Base-by-base conservation (phyloP, 192 early-diverging fungal genomes). In the Haplosporangium gracile region DNA sequence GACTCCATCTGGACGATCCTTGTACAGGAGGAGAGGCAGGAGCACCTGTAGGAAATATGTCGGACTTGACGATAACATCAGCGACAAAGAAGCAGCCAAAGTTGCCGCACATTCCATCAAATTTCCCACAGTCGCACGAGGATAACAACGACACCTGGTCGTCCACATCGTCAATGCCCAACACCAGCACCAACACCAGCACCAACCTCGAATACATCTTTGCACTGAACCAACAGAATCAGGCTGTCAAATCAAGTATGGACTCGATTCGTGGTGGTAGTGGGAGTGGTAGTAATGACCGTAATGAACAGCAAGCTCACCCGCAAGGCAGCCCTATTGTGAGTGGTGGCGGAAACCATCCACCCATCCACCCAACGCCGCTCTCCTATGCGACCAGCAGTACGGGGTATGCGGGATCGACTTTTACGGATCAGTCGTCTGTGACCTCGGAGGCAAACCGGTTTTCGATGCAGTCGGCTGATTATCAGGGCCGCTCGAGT, bases 61-160 rank as follows among this genome's bases (percentile, higher is more conserved):
- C 49, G 15, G 63, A 32, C 26, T 40, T 26, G 26, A 72, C 51
- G 1, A 45, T 51, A 43, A 6, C 40, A 20, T n/a, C 24, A 39
- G 36, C 76, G 26, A 4, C n/a, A 51, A 51, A 24, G 34, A 4
- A 72, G 4, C 22, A 24, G 16, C 4, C 32, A 42, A 57, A 8
- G 39, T 57, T 70, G 32, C 77, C 74, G 0, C 53, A 85, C 26
- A 24, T 80, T 16, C 39, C 73, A 16, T 24, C 70, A 3, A 78
- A 72, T 36, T 79, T 86, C n/a, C 39, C 76, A 16, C 70, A 81
- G 53, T 81, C 79, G 53, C 70, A 78, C 20, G 79, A 77, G 38
- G 74, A 80, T 45, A 81, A 81, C 76, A 78, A 73, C 72, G 84
- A 86, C 24, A 86, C 79, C 24, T 86, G 79, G 78, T 86, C 84